These are phyloP conservation scores for Prunus salicina DNA, from an alignment of 306 rosid genomes.

Conservation along the genomic window DNA sequence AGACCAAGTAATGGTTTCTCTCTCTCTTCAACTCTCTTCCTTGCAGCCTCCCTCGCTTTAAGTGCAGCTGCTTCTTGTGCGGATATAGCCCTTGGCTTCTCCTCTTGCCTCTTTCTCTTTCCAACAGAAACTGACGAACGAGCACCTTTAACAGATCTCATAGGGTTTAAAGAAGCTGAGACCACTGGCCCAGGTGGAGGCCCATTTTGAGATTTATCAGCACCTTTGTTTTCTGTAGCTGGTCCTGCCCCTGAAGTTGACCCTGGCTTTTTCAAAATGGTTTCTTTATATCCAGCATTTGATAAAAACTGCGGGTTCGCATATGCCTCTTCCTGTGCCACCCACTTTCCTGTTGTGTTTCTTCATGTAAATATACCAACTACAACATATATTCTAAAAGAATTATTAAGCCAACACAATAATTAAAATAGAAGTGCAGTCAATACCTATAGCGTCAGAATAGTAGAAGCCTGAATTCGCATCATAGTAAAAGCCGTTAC, in stretches of 20 bases:
- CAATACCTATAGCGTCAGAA: conserved; percentile 76
- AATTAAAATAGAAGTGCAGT: background rate
- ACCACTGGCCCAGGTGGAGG: conserved; percentile 65
- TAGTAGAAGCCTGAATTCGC: conserved; percentile 87
- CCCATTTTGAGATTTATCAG: conserved; percentile 38
- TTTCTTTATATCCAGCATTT: conserved; percentile 38
- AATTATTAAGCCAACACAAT: background rate
- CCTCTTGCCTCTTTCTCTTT: conserved; percentile 75
- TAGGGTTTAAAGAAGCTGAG: conserved; percentile 60
- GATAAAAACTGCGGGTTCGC: conserved; percentile 65
- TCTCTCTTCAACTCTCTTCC: conserved; percentile 88
- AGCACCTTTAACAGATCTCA: conserved; percentile 64
- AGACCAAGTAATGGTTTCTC: conserved; percentile 92
- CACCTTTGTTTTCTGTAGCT: conserved; percentile 33
- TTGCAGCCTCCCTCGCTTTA: conserved; percentile 95
- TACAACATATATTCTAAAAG: conserved; percentile 2
- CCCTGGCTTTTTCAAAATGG: conserved; percentile 38
- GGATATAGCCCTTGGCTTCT: conserved; percentile 59
- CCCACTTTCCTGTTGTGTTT: conserved; percentile 84
- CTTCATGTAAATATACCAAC: conserved; percentile 29
- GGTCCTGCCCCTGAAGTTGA: conserved; percentile 41
- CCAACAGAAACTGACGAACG: conserved; percentile 75
- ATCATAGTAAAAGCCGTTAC: conserved; percentile 79
- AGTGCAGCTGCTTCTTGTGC: conserved; percentile 88
- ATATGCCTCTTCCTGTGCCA: conserved; percentile 89